phyloP scores from a whole-genome alignment of 805 yeast species.

The Kockiozyma suomiensis region DNA sequence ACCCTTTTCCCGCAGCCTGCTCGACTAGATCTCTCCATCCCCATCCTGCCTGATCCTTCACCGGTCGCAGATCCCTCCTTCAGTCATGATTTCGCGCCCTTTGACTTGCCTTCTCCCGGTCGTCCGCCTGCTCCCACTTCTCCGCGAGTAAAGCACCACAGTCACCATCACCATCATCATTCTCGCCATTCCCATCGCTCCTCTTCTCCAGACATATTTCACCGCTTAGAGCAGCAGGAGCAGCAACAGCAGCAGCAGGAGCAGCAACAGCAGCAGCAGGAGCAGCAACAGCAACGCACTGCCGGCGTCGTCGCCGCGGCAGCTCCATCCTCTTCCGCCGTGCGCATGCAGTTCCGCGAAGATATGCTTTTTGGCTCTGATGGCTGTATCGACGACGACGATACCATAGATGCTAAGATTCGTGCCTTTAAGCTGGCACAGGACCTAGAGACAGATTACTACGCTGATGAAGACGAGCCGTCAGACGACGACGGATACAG shows the following conservation, averaged over 20 bases:
- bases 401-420: constrained; percentile 2
- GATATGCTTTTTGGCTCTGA: constrained; percentile 16
- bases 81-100: not conserved
- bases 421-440: not conserved
- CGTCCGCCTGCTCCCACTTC: not conserved
- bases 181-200: not conserved
- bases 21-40: constrained; percentile 25
- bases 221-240: not conserved
- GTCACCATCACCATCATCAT: not conserved
- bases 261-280: not conserved
- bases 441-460: constrained; percentile 12
- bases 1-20: constrained; percentile 24
- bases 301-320: constrained; percentile 1
- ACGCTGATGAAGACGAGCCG: constrained; percentile 16
- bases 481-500: not conserved
- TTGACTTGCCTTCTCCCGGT: not conserved
- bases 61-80: constrained; percentile 26
- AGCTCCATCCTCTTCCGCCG: not conserved
- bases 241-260: not conserved
- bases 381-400: constrained; percentile 20
- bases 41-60: constrained; percentile 31
- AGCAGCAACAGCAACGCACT: not conserved
- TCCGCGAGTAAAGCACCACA: not conserved
- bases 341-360: constrained; percentile 17
- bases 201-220: not conserved